These are phyloP conservation scores for Mentha longifolia DNA, from an alignment of 257 asterid species.

Conservation along the genomic window DNA sequence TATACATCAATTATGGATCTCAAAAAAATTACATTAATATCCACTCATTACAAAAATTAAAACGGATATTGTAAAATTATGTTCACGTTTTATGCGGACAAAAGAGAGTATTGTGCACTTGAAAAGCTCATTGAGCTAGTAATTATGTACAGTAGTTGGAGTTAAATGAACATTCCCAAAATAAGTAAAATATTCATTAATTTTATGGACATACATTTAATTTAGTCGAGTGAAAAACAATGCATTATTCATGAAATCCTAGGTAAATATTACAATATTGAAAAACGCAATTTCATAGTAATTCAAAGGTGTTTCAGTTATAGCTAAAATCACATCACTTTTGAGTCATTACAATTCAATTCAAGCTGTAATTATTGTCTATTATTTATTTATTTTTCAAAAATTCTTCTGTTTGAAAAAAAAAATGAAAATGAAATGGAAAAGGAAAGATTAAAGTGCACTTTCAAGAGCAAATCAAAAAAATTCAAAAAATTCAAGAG, in stretches of 20 bases:
- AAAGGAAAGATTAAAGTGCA: not conserved
- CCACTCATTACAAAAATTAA: no score
- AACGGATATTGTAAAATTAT: no score
- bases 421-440: not conserved
- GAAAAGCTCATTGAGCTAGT: not conserved
- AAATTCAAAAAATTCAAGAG: not conserved
- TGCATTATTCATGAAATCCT: constrained; percentile 31
- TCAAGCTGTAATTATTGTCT: no score
- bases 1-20: no score
- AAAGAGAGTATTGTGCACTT: no score
- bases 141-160: not conserved
- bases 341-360: no score
- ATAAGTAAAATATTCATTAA: not conserved
- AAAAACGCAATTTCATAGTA: not conserved
- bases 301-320: not conserved
- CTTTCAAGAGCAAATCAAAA: not conserved
- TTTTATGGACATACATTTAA: constrained; percentile 7
- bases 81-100: no score
- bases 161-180: not conserved
- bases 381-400: not conserved
- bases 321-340: no score
- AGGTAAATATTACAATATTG: constrained; percentile 11
- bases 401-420: not conserved
- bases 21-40: no score
- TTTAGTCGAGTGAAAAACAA: constrained; percentile 13